Percentiles rank a stretch among this genome's conserved stretches.
phyloP scores from a whole-genome alignment of 352 stramenopile genomes.

The Pythium dissotocum region DNA sequence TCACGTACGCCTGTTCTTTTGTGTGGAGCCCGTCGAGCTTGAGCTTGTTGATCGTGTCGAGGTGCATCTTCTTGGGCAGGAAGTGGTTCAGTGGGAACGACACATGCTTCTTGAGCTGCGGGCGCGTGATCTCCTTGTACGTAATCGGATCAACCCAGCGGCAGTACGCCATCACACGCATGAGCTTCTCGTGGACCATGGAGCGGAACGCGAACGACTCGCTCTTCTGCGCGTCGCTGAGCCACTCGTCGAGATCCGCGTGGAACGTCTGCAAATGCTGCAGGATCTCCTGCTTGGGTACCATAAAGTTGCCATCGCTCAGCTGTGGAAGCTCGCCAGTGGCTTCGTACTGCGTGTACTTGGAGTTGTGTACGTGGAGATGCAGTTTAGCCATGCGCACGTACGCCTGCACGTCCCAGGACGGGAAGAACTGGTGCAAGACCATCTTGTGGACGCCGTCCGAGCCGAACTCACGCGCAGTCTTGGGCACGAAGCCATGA shows the following conservation, averaged over 20 bases:
- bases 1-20: constrained; percentile 82
- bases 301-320: constrained; percentile 84
- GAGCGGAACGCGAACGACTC: constrained; percentile 82
- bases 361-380: constrained; percentile 86
- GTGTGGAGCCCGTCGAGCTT: constrained; percentile 54
- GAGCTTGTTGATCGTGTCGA: constrained; percentile 63
- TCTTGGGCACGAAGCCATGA: constrained; percentile 63
- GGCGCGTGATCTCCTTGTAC: constrained; percentile 83
- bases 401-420: constrained; percentile 87
- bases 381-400: constrained; percentile 71
- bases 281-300: constrained; percentile 83
- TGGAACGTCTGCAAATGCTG: constrained; percentile 90
- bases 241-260: constrained; percentile 69
- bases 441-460: constrained; percentile 35
- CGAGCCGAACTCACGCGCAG: constrained; percentile 67
- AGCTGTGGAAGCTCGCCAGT: constrained; percentile 82
- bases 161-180: constrained; percentile 81
- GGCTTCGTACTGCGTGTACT: constrained; percentile 79
- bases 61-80: constrained; percentile 84
- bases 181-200: constrained; percentile 83
- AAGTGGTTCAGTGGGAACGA: constrained; percentile 84
- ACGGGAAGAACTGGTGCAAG: constrained; percentile 83
- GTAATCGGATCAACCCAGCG: constrained; percentile 84
- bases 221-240: constrained; percentile 71
- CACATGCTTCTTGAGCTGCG: constrained; percentile 78